A percentile compares a stretch with the other conserved stretches of the same genome.
Evolutionary conservation across 2,329 filamentous ascomycete genomes (phyloP).

Genomic region (Microdochium nivale): DNA sequence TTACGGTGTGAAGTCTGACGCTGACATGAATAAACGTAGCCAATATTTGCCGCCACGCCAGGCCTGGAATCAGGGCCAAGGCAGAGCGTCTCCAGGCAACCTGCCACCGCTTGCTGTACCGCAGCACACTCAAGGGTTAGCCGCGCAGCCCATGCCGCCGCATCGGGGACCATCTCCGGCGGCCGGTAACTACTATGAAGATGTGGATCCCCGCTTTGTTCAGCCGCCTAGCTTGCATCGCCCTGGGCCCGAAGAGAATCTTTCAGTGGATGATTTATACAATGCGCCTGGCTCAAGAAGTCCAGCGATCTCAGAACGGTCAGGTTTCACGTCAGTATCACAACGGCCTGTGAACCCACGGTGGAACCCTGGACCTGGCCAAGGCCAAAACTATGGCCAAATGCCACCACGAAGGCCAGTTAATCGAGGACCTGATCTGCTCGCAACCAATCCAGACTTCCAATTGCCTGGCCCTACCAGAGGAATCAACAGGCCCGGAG

Average conservation of each 20-base stretch:
- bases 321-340: conserved; percentile 82
- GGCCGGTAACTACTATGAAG: conserved; percentile 69
- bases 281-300: conserved; percentile 51
- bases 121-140: conserved; percentile 25
- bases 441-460: conserved; percentile 82
- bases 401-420: conserved; percentile 34
- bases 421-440: conserved; percentile 57
- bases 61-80: conserved; percentile 42
- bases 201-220: conserved; percentile 82
- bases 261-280: conserved; percentile 55
- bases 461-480: conserved; percentile 47
- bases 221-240: conserved; percentile 23
- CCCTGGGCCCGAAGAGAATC: conserved; percentile 18
- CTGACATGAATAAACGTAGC: conserved; percentile 32
- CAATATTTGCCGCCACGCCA: conserved; percentile 47
- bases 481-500: conserved; percentile 8
- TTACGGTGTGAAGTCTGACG: conserved; percentile 10
- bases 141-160: conserved; percentile 23
- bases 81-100: conserved; percentile 32
- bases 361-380: conserved; percentile 58
- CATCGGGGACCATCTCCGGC: conserved; percentile 21
- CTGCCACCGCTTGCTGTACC: conserved; percentile 35
- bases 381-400: conserved; percentile 31
- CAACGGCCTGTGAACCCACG: conserved; percentile 83
- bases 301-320: conserved; percentile 69